Evolutionary conservation across 1,139 yeast genomes (phyloP).

Genomic region (Lodderomyces metapsilosis): DNA sequence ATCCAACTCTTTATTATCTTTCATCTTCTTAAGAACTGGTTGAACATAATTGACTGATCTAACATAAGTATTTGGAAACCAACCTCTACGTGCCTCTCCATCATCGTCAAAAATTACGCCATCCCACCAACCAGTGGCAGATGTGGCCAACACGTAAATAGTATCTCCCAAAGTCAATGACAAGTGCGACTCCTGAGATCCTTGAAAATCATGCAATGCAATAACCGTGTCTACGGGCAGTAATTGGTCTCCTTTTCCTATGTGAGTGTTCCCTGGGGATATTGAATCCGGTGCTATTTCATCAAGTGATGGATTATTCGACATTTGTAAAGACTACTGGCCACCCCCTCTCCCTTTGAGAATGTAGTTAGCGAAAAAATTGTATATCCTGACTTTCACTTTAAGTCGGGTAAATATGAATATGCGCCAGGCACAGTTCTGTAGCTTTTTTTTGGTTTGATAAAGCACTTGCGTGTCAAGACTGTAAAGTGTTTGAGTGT

Average conservation of each 20-base stretch:
- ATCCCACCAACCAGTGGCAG: constrained; percentile 76
- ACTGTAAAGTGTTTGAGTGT: too few relatives aligned
- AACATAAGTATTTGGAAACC: constrained; percentile 70
- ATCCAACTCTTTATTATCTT: constrained; percentile 43
- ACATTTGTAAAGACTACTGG: constrained; percentile 5
- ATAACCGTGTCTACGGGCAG: constrained; percentile 50
- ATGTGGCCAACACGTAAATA: constrained; percentile 49
- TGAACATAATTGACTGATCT: constrained; percentile 49
- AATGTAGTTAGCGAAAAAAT: too few relatives aligned
- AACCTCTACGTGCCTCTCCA: constrained; percentile 57
- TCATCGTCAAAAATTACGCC: constrained; percentile 48
- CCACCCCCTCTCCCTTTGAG: neutral
- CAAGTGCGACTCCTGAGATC: constrained; percentile 45
- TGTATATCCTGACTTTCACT: too few relatives aligned
- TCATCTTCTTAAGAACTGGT: constrained; percentile 42
- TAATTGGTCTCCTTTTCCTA: constrained; percentile 21
- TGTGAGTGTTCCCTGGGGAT: constrained; percentile 27
- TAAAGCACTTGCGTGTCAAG: too few relatives aligned
- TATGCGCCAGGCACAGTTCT: too few relatives aligned
- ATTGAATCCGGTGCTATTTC: constrained; percentile 44
- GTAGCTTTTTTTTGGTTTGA: too few relatives aligned
- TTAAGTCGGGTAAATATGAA: too few relatives aligned
- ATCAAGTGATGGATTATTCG: constrained; percentile 18
- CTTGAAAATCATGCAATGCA: constrained; percentile 51
- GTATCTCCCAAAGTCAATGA: constrained; percentile 52